Percentiles rank a stretch among this genome's conserved stretches.
These are phyloP conservation scores for Kwoniella sp. DNA, from an alignment of 768 basidiomycete genomes.

Conservation along the genomic window DNA sequence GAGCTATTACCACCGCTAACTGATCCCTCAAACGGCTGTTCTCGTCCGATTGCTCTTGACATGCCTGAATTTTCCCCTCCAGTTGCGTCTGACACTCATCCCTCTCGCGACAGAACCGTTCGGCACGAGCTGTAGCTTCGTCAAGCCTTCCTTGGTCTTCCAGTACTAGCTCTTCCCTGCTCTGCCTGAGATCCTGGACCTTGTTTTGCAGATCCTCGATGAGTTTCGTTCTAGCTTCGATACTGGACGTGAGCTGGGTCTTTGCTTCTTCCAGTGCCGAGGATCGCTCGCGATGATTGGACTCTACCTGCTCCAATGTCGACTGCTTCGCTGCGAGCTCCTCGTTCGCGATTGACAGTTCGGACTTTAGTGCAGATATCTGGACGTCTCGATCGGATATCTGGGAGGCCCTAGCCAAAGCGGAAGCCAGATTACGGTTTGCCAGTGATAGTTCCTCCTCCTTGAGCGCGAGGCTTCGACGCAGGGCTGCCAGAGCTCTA, in stretches of 20 bases:
- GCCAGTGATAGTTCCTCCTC: conserved; percentile 26
- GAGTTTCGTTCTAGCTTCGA: conserved; percentile 22
- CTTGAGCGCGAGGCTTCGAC: conserved; percentile 24
- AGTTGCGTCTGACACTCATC: not conserved
- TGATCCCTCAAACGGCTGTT: not conserved
- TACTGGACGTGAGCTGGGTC: conserved; percentile 24
- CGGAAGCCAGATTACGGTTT: conserved; percentile 11
- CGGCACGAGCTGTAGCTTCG: conserved; percentile 5
- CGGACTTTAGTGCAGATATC: not conserved
- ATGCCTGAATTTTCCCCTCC: no score
- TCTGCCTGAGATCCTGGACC: conserved; percentile 32
- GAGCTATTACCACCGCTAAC: not conserved
- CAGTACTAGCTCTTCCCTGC: conserved; percentile 35
- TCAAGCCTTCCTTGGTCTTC: conserved; percentile 31
- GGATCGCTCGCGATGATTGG: conserved; percentile 16
- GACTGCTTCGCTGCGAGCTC: conserved; percentile 5
- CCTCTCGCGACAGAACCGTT: conserved; percentile 1
- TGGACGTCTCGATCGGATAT: conserved; percentile 5
- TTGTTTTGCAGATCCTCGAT: conserved; percentile 35
- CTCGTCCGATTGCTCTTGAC: no score
- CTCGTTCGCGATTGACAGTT: conserved; percentile 1
- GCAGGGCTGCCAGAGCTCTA: conserved; percentile 24
- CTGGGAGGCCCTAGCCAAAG: conserved; percentile 8
- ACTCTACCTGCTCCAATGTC: conserved; percentile 5
- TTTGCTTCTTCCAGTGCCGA: conserved; percentile 27